Base-by-base conservation (phyloP, 169 alveolate genomes). In the Blepharisma undulans region DNA sequence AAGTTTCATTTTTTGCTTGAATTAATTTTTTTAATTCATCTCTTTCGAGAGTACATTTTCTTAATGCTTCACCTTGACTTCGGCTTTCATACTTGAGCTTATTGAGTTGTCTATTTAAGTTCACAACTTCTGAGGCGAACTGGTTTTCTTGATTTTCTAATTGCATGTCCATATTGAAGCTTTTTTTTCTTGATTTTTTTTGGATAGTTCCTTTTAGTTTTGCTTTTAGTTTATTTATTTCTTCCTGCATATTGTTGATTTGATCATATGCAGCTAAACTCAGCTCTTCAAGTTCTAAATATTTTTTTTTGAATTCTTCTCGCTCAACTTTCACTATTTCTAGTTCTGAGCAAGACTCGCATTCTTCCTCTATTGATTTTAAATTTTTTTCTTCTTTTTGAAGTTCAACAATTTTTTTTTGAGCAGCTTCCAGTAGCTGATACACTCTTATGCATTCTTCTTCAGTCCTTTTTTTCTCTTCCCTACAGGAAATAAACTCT, bases 81-180 rank as follows among this genome's bases (percentile, higher is more conserved):
- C 87, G 74, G n/a, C 36, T 29, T 32, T 88, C 92, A 76, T 76
- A 59, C 34, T 88, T 88, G 3, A 88, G 72, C 48, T 88, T 72
- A 3, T 25, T 36, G 10, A 88, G 34, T 30, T 76, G 60, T 25
- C 79, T 72, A 14, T 71, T 88, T 12, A 88, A 6, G 22, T 61
- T 88, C 4, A 88, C 77, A 7, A 88, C 22, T 8, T 88, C 92
- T 0, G n/a, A 12, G 16, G 92, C 85, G 25, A 76, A 36, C 21
- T 88, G 72, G 61, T 22, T 71, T 72, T 86, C 92, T 18, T 76
- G 29, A 7, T 33, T 76, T 3, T 78, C 22, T 12, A 66, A 16
- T 6, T 10, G 87, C 19, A 2, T 86, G 2, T 72, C 91, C n/a
- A 86, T 25, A n/a, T 30, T 22, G 71, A 86, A 34, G 29, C 59